phyloP scores from a whole-genome alignment of 2,329 filamentous ascomycete genomes.

The Penicillium concentricum region DNA sequence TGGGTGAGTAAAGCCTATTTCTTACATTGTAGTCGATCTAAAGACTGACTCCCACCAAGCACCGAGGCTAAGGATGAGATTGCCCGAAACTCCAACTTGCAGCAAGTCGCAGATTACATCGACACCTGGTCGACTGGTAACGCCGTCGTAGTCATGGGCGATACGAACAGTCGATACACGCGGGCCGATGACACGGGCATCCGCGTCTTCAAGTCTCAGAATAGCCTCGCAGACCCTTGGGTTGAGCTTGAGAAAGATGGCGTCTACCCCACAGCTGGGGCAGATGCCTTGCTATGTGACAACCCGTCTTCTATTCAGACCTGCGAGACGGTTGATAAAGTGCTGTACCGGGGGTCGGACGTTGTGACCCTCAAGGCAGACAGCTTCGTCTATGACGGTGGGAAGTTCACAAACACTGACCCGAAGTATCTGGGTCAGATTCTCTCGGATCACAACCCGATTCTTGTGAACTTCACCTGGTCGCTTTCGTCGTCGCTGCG shows the following conservation, averaged over 20 bases:
- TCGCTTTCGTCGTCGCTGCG: conserved; percentile 54
- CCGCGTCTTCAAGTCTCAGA: conserved; percentile 50
- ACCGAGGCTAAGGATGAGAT: conserved; percentile 52
- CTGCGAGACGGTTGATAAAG: conserved; percentile 68
- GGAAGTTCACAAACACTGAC: conserved; percentile 58
- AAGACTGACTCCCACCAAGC: conserved; percentile 11
- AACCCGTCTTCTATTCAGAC: conserved; percentile 55
- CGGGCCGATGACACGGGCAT: conserved; percentile 53
- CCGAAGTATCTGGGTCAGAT: conserved; percentile 41
- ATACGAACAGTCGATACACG: conserved; percentile 66
- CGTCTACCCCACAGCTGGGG: conserved; percentile 46
- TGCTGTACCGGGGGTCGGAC: conserved; percentile 46
- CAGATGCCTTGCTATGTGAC: conserved; percentile 47
- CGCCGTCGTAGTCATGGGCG: conserved; percentile 63
- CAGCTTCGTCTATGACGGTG: conserved; percentile 50
- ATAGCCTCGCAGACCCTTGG: conserved; percentile 60
- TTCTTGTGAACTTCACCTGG: conserved; percentile 37
- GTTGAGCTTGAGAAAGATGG: conserved; percentile 55
- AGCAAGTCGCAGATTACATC: conserved; percentile 61
- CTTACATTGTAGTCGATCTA: not conserved
- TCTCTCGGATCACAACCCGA: conserved; percentile 64
- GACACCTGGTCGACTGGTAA: conserved; percentile 57
- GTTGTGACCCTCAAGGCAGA: conserved; percentile 54
- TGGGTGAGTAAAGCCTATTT: conserved; percentile 38
- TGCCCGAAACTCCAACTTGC: conserved; percentile 59